A percentile compares a stretch with the other conserved stretches of the same genome.
phyloP scores from a whole-genome alignment of 306 rosid genomes.

The Lablab purpureus region DNA sequence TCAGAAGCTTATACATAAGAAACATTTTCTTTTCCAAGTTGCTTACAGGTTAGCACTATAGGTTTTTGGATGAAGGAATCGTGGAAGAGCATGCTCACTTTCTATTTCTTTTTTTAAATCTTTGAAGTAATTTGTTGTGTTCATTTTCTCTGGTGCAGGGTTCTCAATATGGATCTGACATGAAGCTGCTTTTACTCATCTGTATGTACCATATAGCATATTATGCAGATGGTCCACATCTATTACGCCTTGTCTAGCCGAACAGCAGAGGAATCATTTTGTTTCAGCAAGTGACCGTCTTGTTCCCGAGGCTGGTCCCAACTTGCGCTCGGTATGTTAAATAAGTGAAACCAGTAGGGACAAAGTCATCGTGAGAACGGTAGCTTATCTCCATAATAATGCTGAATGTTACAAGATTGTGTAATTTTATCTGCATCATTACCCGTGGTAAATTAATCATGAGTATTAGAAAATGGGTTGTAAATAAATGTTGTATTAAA shows the following conservation, averaged over 20 bases:
- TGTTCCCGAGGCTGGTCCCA: constrained; percentile 34
- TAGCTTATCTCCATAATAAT: constrained; percentile 1
- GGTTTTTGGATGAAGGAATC: not conserved
- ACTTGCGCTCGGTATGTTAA: not conserved
- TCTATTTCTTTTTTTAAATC: not conserved
- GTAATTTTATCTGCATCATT: constrained; percentile 1
- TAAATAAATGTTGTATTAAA: constrained; percentile 20
- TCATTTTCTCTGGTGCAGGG: constrained; percentile 41
- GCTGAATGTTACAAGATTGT: constrained; percentile 16
- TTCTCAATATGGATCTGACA: constrained; percentile 1
- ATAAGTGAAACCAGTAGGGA: constrained; percentile 21
- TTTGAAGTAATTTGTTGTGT: constrained; percentile 37
- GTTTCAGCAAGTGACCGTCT: constrained; percentile 36
- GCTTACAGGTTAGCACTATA: constrained; percentile 39
- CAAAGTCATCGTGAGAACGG: constrained; percentile 10
- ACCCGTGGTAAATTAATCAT: constrained; percentile 25
- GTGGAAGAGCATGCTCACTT: not conserved
- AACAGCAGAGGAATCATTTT: constrained; percentile 23
- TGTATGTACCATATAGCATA: constrained; percentile 11
- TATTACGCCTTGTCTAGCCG: constrained; percentile 23
- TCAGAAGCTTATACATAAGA: constrained; percentile 25
- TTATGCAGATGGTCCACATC: constrained; percentile 21
- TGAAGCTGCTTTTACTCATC: constrained; percentile 30
- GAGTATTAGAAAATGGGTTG: constrained; percentile 11
- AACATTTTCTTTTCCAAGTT: constrained; percentile 22